Conservation (phyloP, 177 flowering plant species). For the Telopea speciosissima region DNA sequence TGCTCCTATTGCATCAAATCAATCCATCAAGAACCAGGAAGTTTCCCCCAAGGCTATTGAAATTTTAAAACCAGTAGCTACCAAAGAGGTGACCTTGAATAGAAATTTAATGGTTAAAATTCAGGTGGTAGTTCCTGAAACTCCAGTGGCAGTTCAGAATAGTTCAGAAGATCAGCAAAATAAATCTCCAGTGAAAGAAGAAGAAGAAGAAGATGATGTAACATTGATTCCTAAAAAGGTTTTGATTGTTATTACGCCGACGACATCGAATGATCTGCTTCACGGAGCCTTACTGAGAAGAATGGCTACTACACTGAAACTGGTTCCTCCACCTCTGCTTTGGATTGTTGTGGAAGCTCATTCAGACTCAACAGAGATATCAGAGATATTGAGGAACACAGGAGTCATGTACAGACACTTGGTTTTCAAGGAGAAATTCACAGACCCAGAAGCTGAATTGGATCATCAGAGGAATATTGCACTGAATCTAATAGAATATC, state of each 20-base stretch:
- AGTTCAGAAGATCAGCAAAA: conserved; percentile 11
- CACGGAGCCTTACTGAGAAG: conserved; percentile 44
- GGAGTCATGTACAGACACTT: conserved; percentile 89
- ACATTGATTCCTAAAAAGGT: conserved; percentile 28
- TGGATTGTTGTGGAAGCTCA: conserved; percentile 77
- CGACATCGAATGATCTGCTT: conserved; percentile 25
- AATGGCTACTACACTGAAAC: conserved; percentile 51
- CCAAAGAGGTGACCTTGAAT: conserved; percentile 13
- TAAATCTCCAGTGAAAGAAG: background rate
- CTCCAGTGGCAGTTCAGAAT: conserved; percentile 1
- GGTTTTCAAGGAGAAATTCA: conserved; percentile 71
- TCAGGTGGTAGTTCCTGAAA: conserved; percentile 15
- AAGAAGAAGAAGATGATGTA: conserved; percentile 9
- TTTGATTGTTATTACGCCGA: conserved; percentile 61
- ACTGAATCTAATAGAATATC: conserved; percentile 79
- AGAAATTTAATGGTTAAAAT: conserved; percentile 32
- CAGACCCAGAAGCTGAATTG: conserved; percentile 44
- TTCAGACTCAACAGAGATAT: conserved; percentile 38
- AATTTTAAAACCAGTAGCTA: conserved; percentile 6
- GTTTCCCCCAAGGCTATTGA: conserved; percentile 28
- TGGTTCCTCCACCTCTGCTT: conserved; percentile 64
- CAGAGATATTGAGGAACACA: conserved; percentile 58
- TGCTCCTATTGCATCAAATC: conserved; percentile 2
- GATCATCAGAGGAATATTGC: conserved; percentile 78
- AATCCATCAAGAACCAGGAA: conserved; percentile 7